Conservation (phyloP, 805 yeast species). For the Saccharomycopsis oosterbeekiorum region DNA sequence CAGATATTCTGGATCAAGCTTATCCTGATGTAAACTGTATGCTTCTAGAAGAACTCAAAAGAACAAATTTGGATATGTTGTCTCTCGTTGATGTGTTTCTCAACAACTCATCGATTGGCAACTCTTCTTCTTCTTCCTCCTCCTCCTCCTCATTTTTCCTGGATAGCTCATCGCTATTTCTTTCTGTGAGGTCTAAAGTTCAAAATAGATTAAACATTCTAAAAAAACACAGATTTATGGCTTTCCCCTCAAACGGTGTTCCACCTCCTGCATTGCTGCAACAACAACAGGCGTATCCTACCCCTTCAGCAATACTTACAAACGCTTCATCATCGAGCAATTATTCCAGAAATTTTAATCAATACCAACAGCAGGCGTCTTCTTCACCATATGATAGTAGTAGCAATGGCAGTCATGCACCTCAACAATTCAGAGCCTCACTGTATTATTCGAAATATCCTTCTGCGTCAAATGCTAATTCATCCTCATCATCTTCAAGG, state of each 20-base stretch:
- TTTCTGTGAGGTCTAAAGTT: background rate
- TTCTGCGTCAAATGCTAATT: background rate
- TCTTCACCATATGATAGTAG: background rate
- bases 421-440: background rate
- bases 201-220: background rate
- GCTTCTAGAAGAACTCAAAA: constrained; percentile 38
- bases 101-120: background rate
- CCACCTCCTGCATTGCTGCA: background rate
- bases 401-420: background rate
- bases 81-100: constrained; percentile 34
- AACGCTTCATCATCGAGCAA: background rate
- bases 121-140: background rate
- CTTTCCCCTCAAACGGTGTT: background rate
- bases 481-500: background rate
- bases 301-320: background rate
- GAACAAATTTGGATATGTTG: constrained; percentile 44
- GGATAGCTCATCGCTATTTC: background rate
- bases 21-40: constrained; percentile 31
- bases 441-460: background rate
- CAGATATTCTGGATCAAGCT: constrained; percentile 2
- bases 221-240: background rate
- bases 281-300: background rate
- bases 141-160: background rate
- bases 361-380: background rate
- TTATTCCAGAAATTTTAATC: background rate